Evolutionary conservation across 164 flowering plant species (phyloP).

Genomic region (Pachysandra terminalis): DNA sequence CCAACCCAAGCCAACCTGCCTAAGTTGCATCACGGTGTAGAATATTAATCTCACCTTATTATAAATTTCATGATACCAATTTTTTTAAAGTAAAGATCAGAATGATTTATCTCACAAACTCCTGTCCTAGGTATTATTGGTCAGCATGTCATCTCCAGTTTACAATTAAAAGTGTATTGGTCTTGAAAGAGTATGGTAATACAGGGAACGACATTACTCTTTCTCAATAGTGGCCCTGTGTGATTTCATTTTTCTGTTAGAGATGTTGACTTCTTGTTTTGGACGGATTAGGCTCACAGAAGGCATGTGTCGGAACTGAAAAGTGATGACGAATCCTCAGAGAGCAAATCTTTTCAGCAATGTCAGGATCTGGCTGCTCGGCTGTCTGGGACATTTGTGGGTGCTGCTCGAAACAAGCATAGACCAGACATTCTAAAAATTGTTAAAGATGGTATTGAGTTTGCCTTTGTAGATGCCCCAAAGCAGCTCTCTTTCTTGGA

Average conservation of each 20-base stretch:
- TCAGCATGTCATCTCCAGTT: too few relatives aligned
- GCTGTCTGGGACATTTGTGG: constrained; percentile 68
- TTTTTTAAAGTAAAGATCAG: too few relatives aligned
- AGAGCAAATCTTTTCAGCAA: constrained; percentile 47
- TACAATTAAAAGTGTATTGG: too few relatives aligned
- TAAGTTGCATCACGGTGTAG: too few relatives aligned
- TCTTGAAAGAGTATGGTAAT: too few relatives aligned
- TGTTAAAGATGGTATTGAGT: constrained; percentile 68
- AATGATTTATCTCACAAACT: too few relatives aligned
- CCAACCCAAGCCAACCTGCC: too few relatives aligned
- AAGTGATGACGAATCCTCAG: constrained; percentile 41
- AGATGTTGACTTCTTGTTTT: constrained; percentile 1
- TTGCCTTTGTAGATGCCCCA: constrained; percentile 81
- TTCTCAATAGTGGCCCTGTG: neutral
- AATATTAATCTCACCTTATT: too few relatives aligned
- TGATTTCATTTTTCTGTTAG: neutral
- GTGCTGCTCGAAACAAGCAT: constrained; percentile 84
- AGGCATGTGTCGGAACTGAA: constrained; percentile 41
- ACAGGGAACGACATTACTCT: too few relatives aligned
- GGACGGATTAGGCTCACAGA: constrained; percentile 49
- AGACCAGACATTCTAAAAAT: constrained; percentile 65
- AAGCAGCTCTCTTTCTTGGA: constrained; percentile 76
- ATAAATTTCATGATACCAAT: too few relatives aligned
- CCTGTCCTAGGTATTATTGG: too few relatives aligned
- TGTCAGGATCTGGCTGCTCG: constrained; percentile 79